phyloP scores from a whole-genome alignment of 805 yeast genomes.

The Starmerella ratchasimensis region DNA sequence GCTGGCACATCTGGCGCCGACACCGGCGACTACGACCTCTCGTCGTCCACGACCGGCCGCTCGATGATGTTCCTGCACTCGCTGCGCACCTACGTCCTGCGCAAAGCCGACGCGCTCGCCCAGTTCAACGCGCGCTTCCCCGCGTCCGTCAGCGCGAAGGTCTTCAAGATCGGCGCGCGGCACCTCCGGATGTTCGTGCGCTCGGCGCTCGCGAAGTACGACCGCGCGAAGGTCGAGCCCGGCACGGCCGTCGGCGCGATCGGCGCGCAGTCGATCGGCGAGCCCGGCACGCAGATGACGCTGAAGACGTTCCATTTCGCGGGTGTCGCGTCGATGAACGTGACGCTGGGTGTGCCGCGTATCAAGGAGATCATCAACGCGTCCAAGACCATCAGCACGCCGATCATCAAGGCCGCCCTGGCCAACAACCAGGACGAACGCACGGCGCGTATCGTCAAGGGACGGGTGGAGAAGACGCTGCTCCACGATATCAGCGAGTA shows the following conservation, averaged over 20 bases:
- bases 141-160: constrained; percentile 26
- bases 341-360: constrained; percentile 98
- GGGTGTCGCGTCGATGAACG: constrained; percentile 98
- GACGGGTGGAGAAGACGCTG: constrained; percentile 85
- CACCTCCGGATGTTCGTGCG: constrained; percentile 54
- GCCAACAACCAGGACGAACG: constrained; percentile 91
- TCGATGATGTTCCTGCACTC: constrained; percentile 61
- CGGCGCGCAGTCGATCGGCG: constrained; percentile 98
- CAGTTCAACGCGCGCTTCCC: constrained; percentile 36
- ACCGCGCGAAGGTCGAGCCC: constrained; percentile 87
- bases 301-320: constrained; percentile 95
- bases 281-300: constrained; percentile 99
- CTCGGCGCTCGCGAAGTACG: constrained; percentile 68
- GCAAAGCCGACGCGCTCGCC: constrained; percentile 47
- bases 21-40: constrained; percentile 11
- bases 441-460: constrained; percentile 97
- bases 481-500: constrained; percentile 74
- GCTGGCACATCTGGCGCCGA: no score
- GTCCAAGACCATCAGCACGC: constrained; percentile 86
- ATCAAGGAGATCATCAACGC: constrained; percentile 97
- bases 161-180: constrained; percentile 43
- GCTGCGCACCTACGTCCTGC: constrained; percentile 45
- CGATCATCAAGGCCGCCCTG: constrained; percentile 85
- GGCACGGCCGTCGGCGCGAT: constrained; percentile 99
- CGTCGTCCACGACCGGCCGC: constrained; percentile 48